phyloP scores from a whole-genome alignment of 495 filamentous ascomycete genomes.

The Trichocladium uniseriatum region DNA sequence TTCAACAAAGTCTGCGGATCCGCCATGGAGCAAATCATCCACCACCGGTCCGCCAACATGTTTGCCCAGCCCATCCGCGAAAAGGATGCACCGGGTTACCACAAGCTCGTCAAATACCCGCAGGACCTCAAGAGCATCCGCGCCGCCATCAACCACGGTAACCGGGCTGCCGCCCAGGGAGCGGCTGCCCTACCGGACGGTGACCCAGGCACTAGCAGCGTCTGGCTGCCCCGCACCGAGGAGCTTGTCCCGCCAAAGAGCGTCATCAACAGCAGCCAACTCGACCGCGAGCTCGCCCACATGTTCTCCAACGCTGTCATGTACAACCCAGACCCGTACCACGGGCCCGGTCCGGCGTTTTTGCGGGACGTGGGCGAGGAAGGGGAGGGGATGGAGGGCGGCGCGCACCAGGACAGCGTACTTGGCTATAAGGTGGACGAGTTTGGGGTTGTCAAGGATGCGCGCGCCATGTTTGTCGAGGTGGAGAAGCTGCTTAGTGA shows the following conservation, averaged over 20 bases:
- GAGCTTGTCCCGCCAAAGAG: conserved; percentile 77
- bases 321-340: conserved; percentile 75
- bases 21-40: conserved; percentile 74
- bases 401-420: conserved; percentile 33
- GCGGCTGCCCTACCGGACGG: conserved; percentile 40
- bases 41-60: conserved; percentile 79
- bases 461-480: conserved; percentile 71
- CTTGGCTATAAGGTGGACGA: conserved; percentile 53
- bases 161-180: conserved; percentile 58
- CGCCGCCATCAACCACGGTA: conserved; percentile 65
- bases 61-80: conserved; percentile 80
- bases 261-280: conserved; percentile 87
- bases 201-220: conserved; percentile 37
- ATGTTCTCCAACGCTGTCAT: conserved; percentile 98
- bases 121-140: conserved; percentile 86
- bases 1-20: conserved; percentile 70
- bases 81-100: conserved; percentile 78
- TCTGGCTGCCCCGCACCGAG: conserved; percentile 59
- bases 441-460: conserved; percentile 72
- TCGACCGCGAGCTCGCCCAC: conserved; percentile 91
- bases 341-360: conserved; percentile 58
- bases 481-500: conserved; percentile 54
- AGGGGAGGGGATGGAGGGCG: conserved; percentile 25
- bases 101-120: conserved; percentile 72
- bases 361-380: conserved; percentile 25